A percentile compares a stretch with the other conserved stretches of the same genome.
Conservation (phyloP, 495 filamentous ascomycete genomes). For the Amphirosellinia nigrospora region DNA sequence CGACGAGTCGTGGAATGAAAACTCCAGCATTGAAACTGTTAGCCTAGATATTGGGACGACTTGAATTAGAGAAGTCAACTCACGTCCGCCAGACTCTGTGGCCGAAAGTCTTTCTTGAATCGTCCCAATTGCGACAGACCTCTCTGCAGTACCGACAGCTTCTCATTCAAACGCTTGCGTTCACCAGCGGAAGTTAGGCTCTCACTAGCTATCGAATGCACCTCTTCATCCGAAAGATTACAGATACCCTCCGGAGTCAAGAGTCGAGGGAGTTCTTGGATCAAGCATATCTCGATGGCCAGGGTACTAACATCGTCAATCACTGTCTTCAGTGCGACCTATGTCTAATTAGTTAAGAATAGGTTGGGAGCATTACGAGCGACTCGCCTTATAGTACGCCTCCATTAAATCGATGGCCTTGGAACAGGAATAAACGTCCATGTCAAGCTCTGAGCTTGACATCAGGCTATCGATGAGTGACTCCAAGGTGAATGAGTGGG, state of each 20-base stretch:
- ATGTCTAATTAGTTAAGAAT: too few species aligned
- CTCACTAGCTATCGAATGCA: conserved; percentile 38
- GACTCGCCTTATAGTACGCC: conserved; percentile 48
- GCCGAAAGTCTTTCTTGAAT: conserved; percentile 6
- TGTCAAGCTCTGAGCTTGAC: conserved; percentile 34
- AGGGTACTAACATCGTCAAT: conserved; percentile 59
- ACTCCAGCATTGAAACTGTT: too few species aligned
- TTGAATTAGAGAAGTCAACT: not conserved
- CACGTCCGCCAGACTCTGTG: not conserved
- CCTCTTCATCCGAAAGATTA: conserved; percentile 30
- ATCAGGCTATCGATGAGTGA: conserved; percentile 16
- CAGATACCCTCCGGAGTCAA: conserved; percentile 43
- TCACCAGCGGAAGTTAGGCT: conserved; percentile 26
- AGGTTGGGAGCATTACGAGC: too few species aligned
- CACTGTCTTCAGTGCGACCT: conserved; percentile 58
- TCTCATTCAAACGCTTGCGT: not conserved
- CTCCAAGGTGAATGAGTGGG: conserved; percentile 4
- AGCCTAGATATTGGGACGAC: too few species aligned
- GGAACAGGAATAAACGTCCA: conserved; percentile 40
- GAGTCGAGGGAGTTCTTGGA: conserved; percentile 41
- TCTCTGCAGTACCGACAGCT: not conserved
- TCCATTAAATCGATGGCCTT: conserved; percentile 45
- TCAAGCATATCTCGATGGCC: conserved; percentile 58
- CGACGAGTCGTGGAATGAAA: too few species aligned
- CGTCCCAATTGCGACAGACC: not conserved